These are phyloP conservation scores for Salix viminalis DNA, from an alignment of 345 rosid species.

Conservation along the genomic window DNA sequence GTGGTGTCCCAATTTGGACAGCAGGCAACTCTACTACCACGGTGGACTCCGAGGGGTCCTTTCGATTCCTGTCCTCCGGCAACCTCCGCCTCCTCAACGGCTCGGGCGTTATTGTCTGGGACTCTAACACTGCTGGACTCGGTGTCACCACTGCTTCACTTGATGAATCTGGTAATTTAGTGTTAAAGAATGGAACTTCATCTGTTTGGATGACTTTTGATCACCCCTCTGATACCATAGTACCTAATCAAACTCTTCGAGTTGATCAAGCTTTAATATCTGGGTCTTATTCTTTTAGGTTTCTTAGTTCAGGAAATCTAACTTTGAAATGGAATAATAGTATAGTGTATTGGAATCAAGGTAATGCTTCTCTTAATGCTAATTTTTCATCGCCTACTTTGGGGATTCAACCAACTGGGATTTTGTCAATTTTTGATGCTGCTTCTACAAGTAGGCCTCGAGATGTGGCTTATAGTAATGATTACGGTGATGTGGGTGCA, in stretches of 20 bases:
- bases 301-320: conserved; percentile 41
- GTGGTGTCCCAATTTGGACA: conserved; percentile 48
- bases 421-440: conserved; percentile 40
- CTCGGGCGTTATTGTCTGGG: conserved; percentile 55
- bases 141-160: conserved; percentile 51
- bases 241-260: conserved; percentile 47
- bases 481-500: conserved; percentile 49
- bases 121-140: conserved; percentile 33
- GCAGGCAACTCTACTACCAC: conserved; percentile 29
- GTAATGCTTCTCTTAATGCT: conserved; percentile 37
- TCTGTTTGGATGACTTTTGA: conserved; percentile 50
- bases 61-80: conserved; percentile 46
- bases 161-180: conserved; percentile 47
- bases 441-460: conserved; percentile 3
- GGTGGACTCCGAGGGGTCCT: conserved; percentile 46
- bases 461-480: conserved; percentile 47
- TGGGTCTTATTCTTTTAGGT: conserved; percentile 43
- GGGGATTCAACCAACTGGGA: conserved; percentile 42
- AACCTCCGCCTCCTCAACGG: conserved; percentile 53
- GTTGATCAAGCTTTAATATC: conserved; percentile 26
- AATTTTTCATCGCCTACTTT: conserved; percentile 46
- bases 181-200: conserved; percentile 15
- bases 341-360: conserved; percentile 41
- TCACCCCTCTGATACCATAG: conserved; percentile 41
- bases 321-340: conserved; percentile 50